A percentile compares a stretch with the other conserved stretches of the same genome.
These are phyloP conservation scores for Sporopachydermia lactativora DNA, from an alignment of 805 yeast genomes.

Conservation along the genomic window DNA sequence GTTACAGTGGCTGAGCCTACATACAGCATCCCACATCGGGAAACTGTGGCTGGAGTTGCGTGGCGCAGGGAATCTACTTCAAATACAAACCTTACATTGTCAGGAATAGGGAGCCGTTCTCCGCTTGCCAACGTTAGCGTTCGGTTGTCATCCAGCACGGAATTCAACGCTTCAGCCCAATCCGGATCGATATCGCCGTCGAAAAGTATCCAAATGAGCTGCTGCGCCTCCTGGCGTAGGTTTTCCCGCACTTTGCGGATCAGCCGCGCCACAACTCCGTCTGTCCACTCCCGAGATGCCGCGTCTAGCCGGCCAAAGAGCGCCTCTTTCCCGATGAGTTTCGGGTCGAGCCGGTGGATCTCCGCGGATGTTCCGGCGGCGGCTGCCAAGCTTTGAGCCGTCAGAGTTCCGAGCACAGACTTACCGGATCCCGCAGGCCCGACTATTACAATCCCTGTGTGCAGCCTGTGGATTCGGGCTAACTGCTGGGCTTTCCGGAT, in stretches of 20 bases:
- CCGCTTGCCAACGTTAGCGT: conserved; percentile 79
- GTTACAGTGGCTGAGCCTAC: conserved; percentile 27
- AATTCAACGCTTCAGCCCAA: conserved; percentile 74
- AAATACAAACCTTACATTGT: conserved; percentile 51
- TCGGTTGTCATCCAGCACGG: conserved; percentile 82
- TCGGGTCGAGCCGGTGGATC: conserved; percentile 50
- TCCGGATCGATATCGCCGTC: conserved; percentile 92
- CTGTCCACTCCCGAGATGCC: conserved; percentile 83
- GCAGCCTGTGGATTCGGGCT: conserved; percentile 40
- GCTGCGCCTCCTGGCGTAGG: conserved; percentile 40
- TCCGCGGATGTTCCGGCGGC: conserved; percentile 24
- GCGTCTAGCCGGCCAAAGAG: conserved; percentile 61
- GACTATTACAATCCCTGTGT: conserved; percentile 71
- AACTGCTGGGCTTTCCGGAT: conserved; percentile 45
- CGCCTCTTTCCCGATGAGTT: conserved; percentile 49
- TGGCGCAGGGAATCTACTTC: conserved; percentile 54
- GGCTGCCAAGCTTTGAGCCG: conserved; percentile 29
- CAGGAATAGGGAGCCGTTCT: conserved; percentile 60
- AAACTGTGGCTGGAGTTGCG: conserved; percentile 85
- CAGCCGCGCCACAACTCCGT: conserved; percentile 65
- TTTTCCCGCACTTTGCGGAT: conserved; percentile 44
- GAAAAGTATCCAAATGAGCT: conserved; percentile 62
- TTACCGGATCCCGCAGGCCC: conserved; percentile 75
- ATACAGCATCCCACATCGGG: conserved; percentile 86
- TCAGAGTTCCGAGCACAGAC: conserved; percentile 34